Evolutionary conservation across 352 stramenopile species (phyloP).

Genomic region (Achlya hypogyna): DNA sequence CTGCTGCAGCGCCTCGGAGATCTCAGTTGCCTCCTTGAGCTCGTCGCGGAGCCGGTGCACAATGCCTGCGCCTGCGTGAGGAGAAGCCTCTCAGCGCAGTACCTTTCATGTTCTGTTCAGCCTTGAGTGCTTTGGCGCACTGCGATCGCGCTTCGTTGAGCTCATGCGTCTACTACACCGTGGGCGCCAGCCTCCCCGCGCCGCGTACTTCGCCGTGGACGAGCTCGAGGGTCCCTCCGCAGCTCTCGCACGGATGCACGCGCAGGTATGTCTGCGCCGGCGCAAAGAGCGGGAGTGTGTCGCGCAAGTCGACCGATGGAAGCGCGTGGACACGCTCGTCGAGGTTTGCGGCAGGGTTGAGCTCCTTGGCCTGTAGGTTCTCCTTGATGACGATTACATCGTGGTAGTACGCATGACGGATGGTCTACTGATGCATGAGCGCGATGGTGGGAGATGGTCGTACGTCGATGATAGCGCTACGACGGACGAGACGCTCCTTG

Average conservation of each 20-base stretch:
- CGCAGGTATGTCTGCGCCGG: constrained; percentile 59
- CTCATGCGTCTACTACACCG: constrained; percentile 44
- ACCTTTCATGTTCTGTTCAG: constrained; percentile 52
- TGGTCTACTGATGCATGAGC: constrained; percentile 10
- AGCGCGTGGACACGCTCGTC: constrained; percentile 47
- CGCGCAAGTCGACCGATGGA: constrained; percentile 61
- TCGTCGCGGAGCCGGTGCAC: constrained; percentile 58
- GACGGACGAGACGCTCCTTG: constrained; percentile 2
- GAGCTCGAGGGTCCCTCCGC: constrained; percentile 63
- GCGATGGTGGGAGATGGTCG: constrained; percentile 4
- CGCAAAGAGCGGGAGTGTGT: constrained; percentile 59
- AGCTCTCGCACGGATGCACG: constrained; percentile 64
- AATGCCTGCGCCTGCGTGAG: constrained; percentile 21
- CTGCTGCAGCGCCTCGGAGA: constrained; percentile 67
- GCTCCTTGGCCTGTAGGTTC: constrained; percentile 34
- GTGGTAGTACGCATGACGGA: constrained; percentile 69
- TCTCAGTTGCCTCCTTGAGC: constrained; percentile 59
- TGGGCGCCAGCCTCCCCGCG: no score
- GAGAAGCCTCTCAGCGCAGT: background rate
- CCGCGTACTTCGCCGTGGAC: constrained; percentile 56
- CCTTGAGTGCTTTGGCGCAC: constrained; percentile 52
- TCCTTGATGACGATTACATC: constrained; percentile 80
- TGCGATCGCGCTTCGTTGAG: constrained; percentile 49
- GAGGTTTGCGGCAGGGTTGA: background rate
- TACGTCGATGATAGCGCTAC: constrained; percentile 2